A percentile compares a stretch with the other conserved stretches of the same genome.
Evolutionary conservation across 306 rosid species (phyloP).

Genomic region (Castanea sativa): DNA sequence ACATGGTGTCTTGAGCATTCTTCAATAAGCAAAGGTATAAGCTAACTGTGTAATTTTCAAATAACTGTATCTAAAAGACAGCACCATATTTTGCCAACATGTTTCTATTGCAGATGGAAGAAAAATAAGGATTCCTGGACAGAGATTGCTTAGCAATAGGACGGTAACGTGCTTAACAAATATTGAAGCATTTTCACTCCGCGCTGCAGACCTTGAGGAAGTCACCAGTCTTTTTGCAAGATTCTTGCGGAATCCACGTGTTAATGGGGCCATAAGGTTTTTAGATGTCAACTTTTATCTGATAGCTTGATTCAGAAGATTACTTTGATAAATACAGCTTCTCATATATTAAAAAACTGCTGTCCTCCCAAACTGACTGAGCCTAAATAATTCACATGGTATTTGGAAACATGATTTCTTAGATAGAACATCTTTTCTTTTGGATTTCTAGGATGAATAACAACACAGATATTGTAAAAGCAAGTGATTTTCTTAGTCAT

Average conservation of each 20-base stretch:
- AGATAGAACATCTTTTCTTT: neutral
- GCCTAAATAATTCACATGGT: neutral
- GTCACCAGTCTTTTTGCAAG: slow-evolving; percentile 75
- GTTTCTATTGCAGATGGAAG: slow-evolving; percentile 43
- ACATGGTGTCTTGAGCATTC: slow-evolving; percentile 84
- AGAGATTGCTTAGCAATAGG: slow-evolving; percentile 62
- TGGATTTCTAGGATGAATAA: neutral
- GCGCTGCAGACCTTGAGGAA: slow-evolving; percentile 76
- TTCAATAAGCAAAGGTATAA: slow-evolving; percentile 64
- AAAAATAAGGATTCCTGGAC: slow-evolving; percentile 60
- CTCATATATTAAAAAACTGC: neutral
- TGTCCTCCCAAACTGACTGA: neutral
- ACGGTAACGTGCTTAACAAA: slow-evolving; percentile 66
- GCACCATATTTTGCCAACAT: neutral
- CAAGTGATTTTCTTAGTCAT: neutral
- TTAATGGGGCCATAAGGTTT: slow-evolving; percentile 86
- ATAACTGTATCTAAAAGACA: neutral
- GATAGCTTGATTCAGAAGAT: neutral
- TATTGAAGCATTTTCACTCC: slow-evolving; percentile 82
- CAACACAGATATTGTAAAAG: neutral
- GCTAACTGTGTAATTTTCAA: neutral
- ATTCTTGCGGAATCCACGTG: slow-evolving; percentile 62
- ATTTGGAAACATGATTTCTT: neutral
- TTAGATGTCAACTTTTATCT: slow-evolving; percentile 2
- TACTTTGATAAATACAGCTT: neutral